Base-by-base conservation (phyloP, 495 filamentous ascomycete species). In the Glarea lozoyensis region DNA sequence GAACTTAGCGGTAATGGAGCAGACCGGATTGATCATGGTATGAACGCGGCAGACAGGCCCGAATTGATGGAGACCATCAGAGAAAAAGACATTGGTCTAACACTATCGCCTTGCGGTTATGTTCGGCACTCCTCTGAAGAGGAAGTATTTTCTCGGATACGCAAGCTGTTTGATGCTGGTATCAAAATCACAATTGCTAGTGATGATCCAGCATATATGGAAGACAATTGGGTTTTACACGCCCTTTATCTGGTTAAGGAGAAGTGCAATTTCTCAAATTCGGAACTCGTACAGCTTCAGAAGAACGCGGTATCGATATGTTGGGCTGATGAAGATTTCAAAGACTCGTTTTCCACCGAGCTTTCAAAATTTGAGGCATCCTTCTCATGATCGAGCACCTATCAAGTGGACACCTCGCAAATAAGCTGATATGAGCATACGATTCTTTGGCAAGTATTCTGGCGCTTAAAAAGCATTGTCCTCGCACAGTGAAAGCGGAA, bases 31-130 rank as follows among this genome's bases (percentile, higher is more conserved):
- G 84, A 88, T 50, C 81, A 89, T 53, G 82, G 82, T 1, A 73
- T 86, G 40, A 67, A 70, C 7, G 61, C 82, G 21, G 72, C 73
- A 11, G 73, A 83, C 16, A 73, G 81, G 40, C 57, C 59, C 0
- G 66, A 60, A 30, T 56, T 88, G 24, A 66, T 87, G 63, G 40
- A 60, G 35, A 62, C 68, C 4, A 62, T 87, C 27, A 79, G 70
- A 4, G 50, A 59, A 3, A 62, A 72, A 22, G 62, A 66, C 7
- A 67, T 73, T 13, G 43, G 87, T 43, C 49, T 88, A 29, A 84
- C 80, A 3, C 63, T 84, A 15, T 88, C 82, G 49, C 83, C 84
- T 7, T 53, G 86, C 12, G 83, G 78, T 35, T 87, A 88, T 64
- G 73, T 86, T 7, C 66, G 67, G 46, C 55, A 87, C 47, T 62